These are phyloP conservation scores for Discostella pseudostelligera DNA, from an alignment of 108 stramenopile genomes.

Conservation along the genomic window DNA sequence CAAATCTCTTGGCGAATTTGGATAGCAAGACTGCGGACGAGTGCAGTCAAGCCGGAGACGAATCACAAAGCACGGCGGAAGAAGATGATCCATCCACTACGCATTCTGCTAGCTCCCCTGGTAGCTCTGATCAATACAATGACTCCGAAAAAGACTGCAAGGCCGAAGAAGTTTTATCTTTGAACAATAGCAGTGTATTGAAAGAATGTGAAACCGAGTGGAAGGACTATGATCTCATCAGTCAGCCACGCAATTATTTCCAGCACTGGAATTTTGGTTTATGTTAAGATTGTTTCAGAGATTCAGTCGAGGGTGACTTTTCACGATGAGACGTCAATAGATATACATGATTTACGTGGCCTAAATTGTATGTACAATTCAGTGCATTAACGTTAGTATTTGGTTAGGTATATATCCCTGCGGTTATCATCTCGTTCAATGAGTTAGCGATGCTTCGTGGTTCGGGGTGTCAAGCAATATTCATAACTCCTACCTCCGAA, in stretches of 20 bases:
- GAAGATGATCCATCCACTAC: not conserved
- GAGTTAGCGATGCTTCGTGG: not conserved
- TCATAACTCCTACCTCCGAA: conserved; percentile 6
- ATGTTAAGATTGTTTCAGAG: not conserved
- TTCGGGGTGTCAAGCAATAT: conserved; percentile 1
- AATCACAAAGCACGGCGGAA: not conserved
- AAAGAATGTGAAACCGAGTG: not conserved
- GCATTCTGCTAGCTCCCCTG: not conserved
- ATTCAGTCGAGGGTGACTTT: no score
- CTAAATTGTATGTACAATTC: no score
- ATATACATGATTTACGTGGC: no score
- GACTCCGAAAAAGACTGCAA: conserved; percentile 1
- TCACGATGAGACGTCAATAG: no score
- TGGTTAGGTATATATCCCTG: no score
- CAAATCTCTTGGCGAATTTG: conserved; percentile 37
- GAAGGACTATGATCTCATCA: not conserved
- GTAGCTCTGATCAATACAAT: not conserved
- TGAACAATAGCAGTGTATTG: not conserved
- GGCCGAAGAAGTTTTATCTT: not conserved
- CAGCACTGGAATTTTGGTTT: conserved; percentile 26
- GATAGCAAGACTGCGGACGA: conserved; percentile 1
- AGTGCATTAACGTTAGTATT: no score
- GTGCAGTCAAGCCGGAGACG: not conserved
- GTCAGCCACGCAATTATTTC: conserved; percentile 14
- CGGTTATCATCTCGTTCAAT: not conserved